phyloP scores from a whole-genome alignment of 1,284 basidiomycete species.

The Boletus chippewaensis region DNA sequence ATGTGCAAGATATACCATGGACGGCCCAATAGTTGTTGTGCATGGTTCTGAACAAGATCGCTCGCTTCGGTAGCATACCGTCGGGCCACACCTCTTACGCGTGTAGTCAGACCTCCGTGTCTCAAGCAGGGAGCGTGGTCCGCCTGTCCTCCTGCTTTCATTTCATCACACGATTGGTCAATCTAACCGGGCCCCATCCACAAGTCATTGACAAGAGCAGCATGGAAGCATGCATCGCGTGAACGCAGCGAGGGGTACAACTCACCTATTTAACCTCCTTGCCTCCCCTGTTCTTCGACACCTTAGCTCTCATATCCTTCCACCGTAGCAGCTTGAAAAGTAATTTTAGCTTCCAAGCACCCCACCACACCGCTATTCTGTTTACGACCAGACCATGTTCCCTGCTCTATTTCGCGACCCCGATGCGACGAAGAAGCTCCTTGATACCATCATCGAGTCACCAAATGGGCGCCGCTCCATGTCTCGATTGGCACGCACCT shows the following conservation, averaged over 20 bases:
- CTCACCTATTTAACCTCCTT: constrained; percentile 22
- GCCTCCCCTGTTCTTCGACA: constrained; percentile 41
- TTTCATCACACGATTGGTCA: constrained; percentile 25
- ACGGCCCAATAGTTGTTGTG: constrained; percentile 8
- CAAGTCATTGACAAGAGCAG: constrained; percentile 26
- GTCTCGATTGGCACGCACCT: constrained; percentile 65
- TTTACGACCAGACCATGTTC: constrained; percentile 47
- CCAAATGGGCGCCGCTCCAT: constrained; percentile 58
- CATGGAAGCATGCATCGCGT: constrained; percentile 24
- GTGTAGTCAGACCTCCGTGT: constrained; percentile 24
- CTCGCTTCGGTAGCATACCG: constrained; percentile 15
- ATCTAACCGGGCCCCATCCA: constrained; percentile 28
- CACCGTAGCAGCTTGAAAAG: constrained; percentile 26
- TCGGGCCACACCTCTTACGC: constrained; percentile 23
- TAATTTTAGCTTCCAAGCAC: constrained; percentile 23
- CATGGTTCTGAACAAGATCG: constrained; percentile 4
- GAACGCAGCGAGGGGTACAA: constrained; percentile 28
- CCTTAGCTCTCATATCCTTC: constrained; percentile 36
- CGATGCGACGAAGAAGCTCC: constrained; percentile 54
- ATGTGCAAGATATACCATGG: constrained; percentile 12
- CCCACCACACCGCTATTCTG: constrained; percentile 38
- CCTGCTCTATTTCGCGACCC: constrained; percentile 54
- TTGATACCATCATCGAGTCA: constrained; percentile 63
- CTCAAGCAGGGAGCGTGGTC: constrained; percentile 23
- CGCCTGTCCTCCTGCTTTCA: constrained; percentile 20